Percentiles rank a stretch among this genome's conserved stretches.
Evolutionary conservation across 1,284 basidiomycete species (phyloP).

Genomic region (Trametes sp.): DNA sequence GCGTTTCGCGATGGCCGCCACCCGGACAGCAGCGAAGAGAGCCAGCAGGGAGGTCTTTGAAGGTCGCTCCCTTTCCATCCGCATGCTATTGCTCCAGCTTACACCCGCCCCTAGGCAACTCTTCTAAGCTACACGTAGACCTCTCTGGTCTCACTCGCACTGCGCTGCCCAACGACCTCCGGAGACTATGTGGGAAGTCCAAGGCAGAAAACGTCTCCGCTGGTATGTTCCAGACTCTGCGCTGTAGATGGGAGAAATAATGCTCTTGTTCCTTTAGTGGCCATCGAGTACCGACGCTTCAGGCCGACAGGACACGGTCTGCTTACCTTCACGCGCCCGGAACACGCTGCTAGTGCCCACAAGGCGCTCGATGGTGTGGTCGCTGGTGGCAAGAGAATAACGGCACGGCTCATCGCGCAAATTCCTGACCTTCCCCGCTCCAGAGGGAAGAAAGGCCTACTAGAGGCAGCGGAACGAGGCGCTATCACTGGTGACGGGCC

Average conservation of each 20-base stretch:
- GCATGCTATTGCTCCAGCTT: background rate
- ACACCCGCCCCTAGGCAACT: background rate
- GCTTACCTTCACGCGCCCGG: constrained; percentile 56
- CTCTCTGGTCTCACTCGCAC: constrained; percentile 52
- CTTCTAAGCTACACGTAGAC: constrained; percentile 5
- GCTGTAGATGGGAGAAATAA: no score
- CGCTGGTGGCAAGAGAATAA: constrained; percentile 53
- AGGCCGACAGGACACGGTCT: constrained; percentile 62
- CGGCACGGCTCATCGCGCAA: constrained; percentile 28
- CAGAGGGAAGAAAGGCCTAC: constrained; percentile 53
- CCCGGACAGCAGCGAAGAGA: constrained; percentile 7
- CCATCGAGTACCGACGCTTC: constrained; percentile 66
- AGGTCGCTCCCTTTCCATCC: background rate
- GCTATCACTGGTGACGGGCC: constrained; percentile 58
- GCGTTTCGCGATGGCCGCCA: constrained; percentile 18
- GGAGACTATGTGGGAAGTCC: constrained; percentile 54
- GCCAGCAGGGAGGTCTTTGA: constrained; percentile 3
- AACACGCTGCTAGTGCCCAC: constrained; percentile 52
- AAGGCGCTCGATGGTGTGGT: constrained; percentile 49
- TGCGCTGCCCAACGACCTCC: constrained; percentile 62
- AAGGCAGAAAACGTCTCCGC: constrained; percentile 60
- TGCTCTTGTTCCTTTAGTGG: constrained; percentile 51
- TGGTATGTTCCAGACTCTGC: constrained; percentile 50
- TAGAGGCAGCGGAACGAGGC: constrained; percentile 49
- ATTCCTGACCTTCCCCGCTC: constrained; percentile 33